A percentile compares a stretch with the other conserved stretches of the same genome.
Evolutionary conservation across 345 rosid genomes (phyloP).

Genomic region (Brassica juncea): DNA sequence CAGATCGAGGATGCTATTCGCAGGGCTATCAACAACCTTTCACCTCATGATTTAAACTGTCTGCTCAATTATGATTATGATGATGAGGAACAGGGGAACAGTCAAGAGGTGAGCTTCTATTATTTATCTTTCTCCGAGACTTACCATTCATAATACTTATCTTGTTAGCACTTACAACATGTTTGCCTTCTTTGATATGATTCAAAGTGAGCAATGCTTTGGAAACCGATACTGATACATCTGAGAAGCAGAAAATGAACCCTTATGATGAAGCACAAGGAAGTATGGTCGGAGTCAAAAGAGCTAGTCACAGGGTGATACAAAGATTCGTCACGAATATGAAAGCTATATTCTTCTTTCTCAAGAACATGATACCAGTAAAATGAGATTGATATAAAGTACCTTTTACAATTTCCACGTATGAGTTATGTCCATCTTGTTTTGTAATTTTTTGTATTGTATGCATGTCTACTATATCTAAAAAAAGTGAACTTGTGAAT

Average conservation of each 20-base stretch:
- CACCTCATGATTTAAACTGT: background rate
- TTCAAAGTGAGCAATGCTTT: background rate
- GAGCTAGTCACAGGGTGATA: conserved; percentile 5
- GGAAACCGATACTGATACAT: background rate
- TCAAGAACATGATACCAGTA: background rate
- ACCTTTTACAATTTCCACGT: conserved; percentile 6
- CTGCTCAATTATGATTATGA: background rate
- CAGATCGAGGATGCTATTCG: background rate
- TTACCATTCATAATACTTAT: background rate
- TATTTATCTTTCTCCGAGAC: background rate
- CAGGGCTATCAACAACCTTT: background rate
- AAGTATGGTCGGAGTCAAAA: background rate
- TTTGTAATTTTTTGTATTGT: background rate
- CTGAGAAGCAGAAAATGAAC: background rate
- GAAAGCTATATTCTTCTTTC: background rate
- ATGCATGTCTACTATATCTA: background rate
- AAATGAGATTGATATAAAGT: background rate
- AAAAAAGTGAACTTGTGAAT: background rate
- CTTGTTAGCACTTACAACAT: background rate
- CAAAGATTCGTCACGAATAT: background rate
- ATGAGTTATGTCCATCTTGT: background rate
- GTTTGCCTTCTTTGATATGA: background rate
- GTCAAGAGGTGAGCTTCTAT: conserved; percentile 20
- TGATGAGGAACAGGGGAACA: background rate
- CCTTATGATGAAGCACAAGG: background rate